phyloP scores from a whole-genome alignment of 2,329 filamentous ascomycete genomes.

The Trichoderma guizhouense region DNA sequence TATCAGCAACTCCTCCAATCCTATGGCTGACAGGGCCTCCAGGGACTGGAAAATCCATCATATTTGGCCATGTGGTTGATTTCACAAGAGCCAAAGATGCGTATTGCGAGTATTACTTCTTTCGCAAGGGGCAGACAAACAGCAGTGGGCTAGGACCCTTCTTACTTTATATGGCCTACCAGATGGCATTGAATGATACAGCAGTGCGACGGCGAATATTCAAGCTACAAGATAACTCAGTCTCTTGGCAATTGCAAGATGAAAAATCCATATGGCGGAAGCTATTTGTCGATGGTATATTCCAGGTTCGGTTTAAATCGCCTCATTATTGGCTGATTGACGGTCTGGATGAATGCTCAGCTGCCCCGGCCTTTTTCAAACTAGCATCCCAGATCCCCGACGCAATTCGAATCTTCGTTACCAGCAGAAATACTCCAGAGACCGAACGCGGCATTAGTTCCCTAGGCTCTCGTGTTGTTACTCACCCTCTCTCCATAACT shows the following conservation, averaged over 20 bases:
- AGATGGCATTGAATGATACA: constrained; percentile 7
- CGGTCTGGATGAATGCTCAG: constrained; percentile 1
- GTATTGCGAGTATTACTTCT: constrained; percentile 7
- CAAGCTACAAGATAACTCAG: background rate
- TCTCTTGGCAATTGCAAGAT: background rate
- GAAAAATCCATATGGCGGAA: constrained; percentile 6
- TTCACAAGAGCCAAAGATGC: background rate
- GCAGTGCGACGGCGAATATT: background rate
- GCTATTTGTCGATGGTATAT: constrained; percentile 6
- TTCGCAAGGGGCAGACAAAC: background rate
- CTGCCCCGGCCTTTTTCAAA: background rate
- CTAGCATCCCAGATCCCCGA: background rate
- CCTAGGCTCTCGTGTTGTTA: background rate
- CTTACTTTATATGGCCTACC: background rate
- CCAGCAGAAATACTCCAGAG: background rate
- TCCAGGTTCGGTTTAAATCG: background rate
- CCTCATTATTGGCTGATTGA: constrained; percentile 14
- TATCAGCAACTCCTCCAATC: background rate
- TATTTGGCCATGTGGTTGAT: background rate
- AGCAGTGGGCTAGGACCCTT: background rate
- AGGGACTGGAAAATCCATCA: constrained; percentile 15
- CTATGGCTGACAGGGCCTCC: constrained; percentile 1
- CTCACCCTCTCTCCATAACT: background rate
- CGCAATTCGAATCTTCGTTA: background rate
- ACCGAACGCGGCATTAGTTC: background rate